Conservation (phyloP, 345 rosid genomes). For the Bruguiera sexangula region DNA sequence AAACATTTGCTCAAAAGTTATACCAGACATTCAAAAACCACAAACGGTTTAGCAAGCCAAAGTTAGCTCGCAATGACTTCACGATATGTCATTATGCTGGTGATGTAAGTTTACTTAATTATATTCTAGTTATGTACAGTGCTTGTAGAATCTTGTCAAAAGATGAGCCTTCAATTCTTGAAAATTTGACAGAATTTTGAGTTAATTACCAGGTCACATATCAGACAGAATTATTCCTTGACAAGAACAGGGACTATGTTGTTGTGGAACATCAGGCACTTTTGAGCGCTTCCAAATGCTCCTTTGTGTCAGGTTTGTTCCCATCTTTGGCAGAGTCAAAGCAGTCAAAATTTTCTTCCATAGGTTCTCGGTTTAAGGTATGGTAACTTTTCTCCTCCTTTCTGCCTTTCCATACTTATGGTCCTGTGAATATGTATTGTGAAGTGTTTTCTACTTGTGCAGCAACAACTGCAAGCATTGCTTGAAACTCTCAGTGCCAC, state of each 20-base stretch:
- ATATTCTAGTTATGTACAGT: conserved; percentile 7
- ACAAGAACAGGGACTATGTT: conserved; percentile 98
- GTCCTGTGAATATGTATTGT: conserved; percentile 12
- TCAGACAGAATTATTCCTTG: conserved; percentile 90
- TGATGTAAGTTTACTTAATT: conserved; percentile 55
- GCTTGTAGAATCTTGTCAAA: neutral
- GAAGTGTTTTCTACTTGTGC: conserved; percentile 28
- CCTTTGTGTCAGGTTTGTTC: conserved; percentile 79
- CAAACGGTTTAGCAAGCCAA: conserved; percentile 90
- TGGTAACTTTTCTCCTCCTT: conserved; percentile 18
- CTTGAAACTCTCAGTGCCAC: conserved; percentile 93
- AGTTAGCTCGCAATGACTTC: conserved; percentile 91
- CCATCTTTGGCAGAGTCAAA: conserved; percentile 73
- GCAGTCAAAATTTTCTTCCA: conserved; percentile 90
- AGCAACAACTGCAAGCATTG: conserved; percentile 90
- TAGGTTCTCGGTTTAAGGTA: conserved; percentile 99
- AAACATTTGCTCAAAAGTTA: conserved; percentile 96
- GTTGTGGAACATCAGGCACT: conserved; percentile 98
- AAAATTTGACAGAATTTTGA: conserved; percentile 2
- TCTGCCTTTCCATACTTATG: neutral
- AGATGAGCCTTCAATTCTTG: conserved; percentile 1
- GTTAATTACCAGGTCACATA: conserved; percentile 71
- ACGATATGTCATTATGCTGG: conserved; percentile 99
- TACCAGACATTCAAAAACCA: conserved; percentile 93
- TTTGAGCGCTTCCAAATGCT: conserved; percentile 75